Evolutionary conservation across 129 eudicot species (phyloP), one percentile per base, ranked within the genome.

Genomic region (Arctium minus): DNA sequence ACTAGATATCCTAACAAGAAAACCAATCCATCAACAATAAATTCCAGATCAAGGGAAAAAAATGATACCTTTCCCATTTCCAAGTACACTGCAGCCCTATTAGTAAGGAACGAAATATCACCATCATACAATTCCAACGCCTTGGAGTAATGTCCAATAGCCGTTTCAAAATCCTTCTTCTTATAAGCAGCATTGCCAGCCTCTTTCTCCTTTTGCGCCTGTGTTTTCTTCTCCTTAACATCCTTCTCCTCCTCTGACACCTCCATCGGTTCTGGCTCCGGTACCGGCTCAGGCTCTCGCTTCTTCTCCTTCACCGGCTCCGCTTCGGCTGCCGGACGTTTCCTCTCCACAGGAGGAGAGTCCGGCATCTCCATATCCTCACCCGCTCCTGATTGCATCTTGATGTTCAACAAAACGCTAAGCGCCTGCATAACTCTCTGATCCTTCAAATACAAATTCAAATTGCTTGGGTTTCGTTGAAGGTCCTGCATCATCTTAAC

Each of bases 361-460:
- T 86, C 91, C 22, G 86, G 80, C 86, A 88, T 75, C 75, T 90
- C 94, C 77, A 76, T 48, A 17, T 89, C 97, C 33, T 86, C 93
- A 18, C 80, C 80, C 6, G 82, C 84, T 22, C 27, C 27, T 10
- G 76, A 74, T 69, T 87, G 89, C 62, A 96, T 32, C 77, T 89
- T 91, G 68, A 93, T 70, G 38, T 91, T 91, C 89, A 96, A 80
- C 89, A 96, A 73, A 8, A 88, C 99, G 33, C 98, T 95, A 50
- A 96, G 83, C 17, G 99, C 92, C 77, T 93, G 94, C 99, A 96
- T 96, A 53, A 96, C 97, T 75, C 99, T 96, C 88, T 91, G 97
- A 84, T 96, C 99, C 92, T 96, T 83, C 96, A 96, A 73, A 67
- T 90, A 92, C 86, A 93, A 11, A 79, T 90, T 96, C 97, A 96